These are phyloP conservation scores for Xylaria telfairii DNA, from an alignment of 495 filamentous ascomycete species.

Conservation along the genomic window DNA sequence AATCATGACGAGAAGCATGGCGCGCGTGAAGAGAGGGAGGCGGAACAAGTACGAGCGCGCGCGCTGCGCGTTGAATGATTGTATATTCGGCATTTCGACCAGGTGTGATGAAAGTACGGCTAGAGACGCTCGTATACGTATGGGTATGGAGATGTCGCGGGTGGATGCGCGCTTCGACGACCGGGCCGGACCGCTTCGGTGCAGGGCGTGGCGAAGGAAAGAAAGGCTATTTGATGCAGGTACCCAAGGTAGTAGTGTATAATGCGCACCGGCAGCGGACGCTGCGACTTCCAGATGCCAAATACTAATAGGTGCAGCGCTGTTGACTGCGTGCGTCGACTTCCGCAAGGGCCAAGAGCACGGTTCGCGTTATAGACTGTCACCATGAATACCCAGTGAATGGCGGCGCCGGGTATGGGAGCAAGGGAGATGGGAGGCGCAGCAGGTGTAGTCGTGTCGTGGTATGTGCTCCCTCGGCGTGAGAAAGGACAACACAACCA, in stretches of 20 bases:
- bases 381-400: not conserved
- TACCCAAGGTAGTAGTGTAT: not conserved
- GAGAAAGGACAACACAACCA: slow-evolving; percentile 12
- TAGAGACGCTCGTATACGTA: too few species aligned
- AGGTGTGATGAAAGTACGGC: not conserved
- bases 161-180: slow-evolving; percentile 1
- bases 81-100: slow-evolving; percentile 45
- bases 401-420: not conserved
- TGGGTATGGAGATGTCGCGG: not conserved
- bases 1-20: slow-evolving; percentile 70
- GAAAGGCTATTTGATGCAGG: not conserved
- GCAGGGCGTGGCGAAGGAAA: not conserved
- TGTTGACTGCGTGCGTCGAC: not conserved
- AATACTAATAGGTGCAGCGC: not conserved
- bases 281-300: not conserved
- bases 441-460: not conserved
- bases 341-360: not conserved
- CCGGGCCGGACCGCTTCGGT: not conserved
- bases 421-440: too few species aligned
- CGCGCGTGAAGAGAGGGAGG: slow-evolving; percentile 85
- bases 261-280: slow-evolving; percentile 3
- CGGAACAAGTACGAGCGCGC: slow-evolving; percentile 74
- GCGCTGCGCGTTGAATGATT: slow-evolving; percentile 50
- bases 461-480: not conserved
- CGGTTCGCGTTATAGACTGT: not conserved